Base-by-base conservation (phyloP, 2,329 filamentous ascomycete species). In the Cercospora janseana region DNA sequence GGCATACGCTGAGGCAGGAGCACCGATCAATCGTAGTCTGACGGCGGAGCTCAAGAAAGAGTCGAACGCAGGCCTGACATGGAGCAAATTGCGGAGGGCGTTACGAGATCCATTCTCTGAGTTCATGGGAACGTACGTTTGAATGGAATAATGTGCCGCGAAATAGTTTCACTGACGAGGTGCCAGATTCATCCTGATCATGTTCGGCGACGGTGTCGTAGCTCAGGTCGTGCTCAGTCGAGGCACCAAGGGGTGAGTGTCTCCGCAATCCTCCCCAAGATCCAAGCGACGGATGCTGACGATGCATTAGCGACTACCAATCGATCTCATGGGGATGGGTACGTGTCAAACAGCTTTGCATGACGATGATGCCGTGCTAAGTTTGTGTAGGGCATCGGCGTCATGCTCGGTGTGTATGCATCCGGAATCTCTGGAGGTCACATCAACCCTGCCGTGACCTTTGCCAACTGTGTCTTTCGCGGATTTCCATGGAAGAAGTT, bases 381-480 rank as follows among this genome's bases (percentile, higher is more conserved):
- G 10, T 27, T 37, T 16, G 54, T 31, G 63, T 55, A 62, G 63
- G 78, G 82, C 26, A 70, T 87, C 15, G 83, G 80, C 8, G 80
- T 85, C 55, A 86, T 86, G 81, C 73, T 87, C 3, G 83, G 82
- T 81, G 68, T 67, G 10, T 69, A 70, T 46, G 54, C 60, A 1
- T 63, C 60, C 10, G 65, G 64, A 23, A 66, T 64, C 31, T 63
- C 59, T 21, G 68, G 68, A 28, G 66, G 59, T 6, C 65, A 69
- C 52, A 63, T 70, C 51, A 69, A 70, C 46, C 67, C 67, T 12
- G 85, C 83, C n/a, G 79, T 88, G 12, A 88, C 85, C 1, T 76
- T 88, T 32, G 76, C 79, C 56, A 86, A 83, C 67, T 87, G 85
- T 63, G 68, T 88, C 37, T 87, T 79, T 67, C 82, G 85, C 44